Base-by-base conservation (phyloP, 768 basidiomycete genomes). In the Termitomyces sp. region DNA sequence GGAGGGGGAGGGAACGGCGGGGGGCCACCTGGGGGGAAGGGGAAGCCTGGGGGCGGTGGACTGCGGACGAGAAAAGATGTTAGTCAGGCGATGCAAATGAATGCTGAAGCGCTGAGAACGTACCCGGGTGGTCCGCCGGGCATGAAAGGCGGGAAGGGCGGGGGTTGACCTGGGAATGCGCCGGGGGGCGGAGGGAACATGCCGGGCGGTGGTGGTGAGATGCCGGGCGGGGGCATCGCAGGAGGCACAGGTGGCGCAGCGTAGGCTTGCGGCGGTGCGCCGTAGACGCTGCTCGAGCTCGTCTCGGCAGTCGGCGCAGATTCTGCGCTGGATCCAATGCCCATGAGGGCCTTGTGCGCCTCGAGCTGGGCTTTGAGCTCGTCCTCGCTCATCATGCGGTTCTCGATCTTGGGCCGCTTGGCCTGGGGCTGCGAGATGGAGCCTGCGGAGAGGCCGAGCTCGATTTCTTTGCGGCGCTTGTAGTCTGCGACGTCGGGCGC, bases 401-500 rank as follows among this genome's bases (percentile, higher is more conserved):
- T 91, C 62, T 92, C 89, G 27, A 85, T 77, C 71, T 91, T 91
- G 22, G 91, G 88, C 20, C 91, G 82, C 72, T 95, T 94, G 5
- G 86, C 79, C 42, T 83, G 89, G 1, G 89, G 89, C 55, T 91
- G 88, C 14, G 89, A 87, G 62, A 92, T 93, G 7, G 88, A 84
- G 5, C 91, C 91, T 1, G 89, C 86, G 18, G 84, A 81, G 26
- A 94, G 82, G 33, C 97, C 95, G 4, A 93, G 84, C 69, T 98
- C 95, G 61, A 93, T 90, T 71, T 96, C 95, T 69, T 97, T 97
- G 62, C 92, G 87, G 53, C 93, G 89, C 69, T 93, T 96, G 81
- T 95, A 98, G 72, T 95, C 96, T 13, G 92, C 94, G 20, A 96
- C 83, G 71, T 96, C 95, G 34, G 93, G 91, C 4, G 88, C 89